A percentile compares a stretch with the other conserved stretches of the same genome.
phyloP scores from a whole-genome alignment of 1,284 basidiomycete species.

The Puccinia coronata region DNA sequence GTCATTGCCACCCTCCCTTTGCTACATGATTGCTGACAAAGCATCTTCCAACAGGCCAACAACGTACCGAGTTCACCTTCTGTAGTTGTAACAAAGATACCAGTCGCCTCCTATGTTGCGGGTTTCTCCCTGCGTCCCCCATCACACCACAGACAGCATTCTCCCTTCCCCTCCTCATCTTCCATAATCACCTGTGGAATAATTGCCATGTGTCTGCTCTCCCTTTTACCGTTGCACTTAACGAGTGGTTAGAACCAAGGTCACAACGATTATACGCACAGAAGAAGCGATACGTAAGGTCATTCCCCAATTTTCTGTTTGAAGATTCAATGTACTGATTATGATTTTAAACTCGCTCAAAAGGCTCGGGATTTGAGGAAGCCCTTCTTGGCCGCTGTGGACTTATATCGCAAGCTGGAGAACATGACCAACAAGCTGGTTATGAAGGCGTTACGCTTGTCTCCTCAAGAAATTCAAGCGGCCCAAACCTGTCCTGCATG shows the following conservation, averaged over 20 bases:
- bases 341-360: no score
- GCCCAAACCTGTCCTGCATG: neutral
- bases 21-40: no score
- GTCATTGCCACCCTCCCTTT: no score
- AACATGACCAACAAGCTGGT: neutral
- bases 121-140: neutral
- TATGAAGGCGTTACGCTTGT: neutral
- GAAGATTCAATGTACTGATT: no score
- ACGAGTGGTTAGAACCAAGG: neutral
- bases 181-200: constrained; percentile 17
- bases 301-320: neutral
- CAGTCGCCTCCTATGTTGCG: neutral
- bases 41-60: no score
- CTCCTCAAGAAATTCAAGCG: neutral
- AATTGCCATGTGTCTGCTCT: neutral
- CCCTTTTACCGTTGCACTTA: neutral
- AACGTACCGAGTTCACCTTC: neutral
- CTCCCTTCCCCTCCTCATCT: neutral
- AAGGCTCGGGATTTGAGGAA: neutral
- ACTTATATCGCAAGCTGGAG: neutral
- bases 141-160: neutral
- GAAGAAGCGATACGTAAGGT: neutral
- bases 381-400: neutral
- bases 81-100: neutral
- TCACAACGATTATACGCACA: neutral